These are phyloP conservation scores for Cinchona pubescens DNA, from an alignment of 257 asterid species.

Conservation along the genomic window DNA sequence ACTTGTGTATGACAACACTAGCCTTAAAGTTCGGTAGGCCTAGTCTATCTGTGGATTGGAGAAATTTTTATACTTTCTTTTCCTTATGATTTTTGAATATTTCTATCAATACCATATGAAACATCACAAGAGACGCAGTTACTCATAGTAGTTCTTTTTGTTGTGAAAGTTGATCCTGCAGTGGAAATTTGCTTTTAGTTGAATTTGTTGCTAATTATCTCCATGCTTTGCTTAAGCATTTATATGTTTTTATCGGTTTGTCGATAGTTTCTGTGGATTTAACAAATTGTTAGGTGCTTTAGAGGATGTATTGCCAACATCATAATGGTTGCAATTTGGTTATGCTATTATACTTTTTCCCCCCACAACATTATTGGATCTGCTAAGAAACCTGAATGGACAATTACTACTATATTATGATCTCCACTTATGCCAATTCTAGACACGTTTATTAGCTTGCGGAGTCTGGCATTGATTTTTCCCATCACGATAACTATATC, in stretches of 20 bases:
- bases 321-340: not conserved
- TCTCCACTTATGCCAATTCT: not conserved
- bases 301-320: not conserved
- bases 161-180: not conserved
- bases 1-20: constrained; percentile 93
- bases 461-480: not conserved
- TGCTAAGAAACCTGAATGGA: not conserved
- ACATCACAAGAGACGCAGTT: not conserved
- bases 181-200: not conserved
- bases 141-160: not conserved
- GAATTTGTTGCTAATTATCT: not conserved
- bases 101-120: not conserved
- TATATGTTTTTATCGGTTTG: not conserved
- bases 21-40: constrained; percentile 93
- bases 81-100: not conserved
- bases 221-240: not conserved
- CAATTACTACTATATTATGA: no score
- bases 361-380: not conserved
- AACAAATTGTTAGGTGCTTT: not conserved
- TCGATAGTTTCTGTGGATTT: not conserved
- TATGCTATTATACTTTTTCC: not conserved
- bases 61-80: not conserved
- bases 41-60: not conserved
- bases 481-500: no score
- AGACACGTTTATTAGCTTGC: not conserved